Conservation (phyloP, 495 filamentous ascomycete species). For the Bombardia bombarda region DNA sequence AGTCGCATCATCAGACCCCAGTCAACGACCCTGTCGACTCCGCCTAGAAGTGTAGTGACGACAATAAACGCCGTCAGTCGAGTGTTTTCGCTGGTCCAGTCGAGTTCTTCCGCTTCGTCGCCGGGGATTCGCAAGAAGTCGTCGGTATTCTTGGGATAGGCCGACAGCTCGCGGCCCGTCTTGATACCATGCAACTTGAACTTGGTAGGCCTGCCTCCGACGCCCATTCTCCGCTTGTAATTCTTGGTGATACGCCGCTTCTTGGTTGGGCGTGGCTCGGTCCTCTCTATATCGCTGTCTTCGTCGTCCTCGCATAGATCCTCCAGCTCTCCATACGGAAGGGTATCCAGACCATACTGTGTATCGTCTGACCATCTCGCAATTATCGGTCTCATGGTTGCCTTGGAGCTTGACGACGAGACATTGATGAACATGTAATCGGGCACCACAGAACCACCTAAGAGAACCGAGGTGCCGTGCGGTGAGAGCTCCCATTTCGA, state of each 20-base stretch:
- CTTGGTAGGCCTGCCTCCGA: constrained; percentile 15
- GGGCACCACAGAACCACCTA: constrained; percentile 17
- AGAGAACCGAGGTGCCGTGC: constrained; percentile 16
- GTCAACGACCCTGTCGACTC: constrained; percentile 58
- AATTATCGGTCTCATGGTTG: constrained; percentile 13
- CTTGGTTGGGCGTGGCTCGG: constrained; percentile 6
- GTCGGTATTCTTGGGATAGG: constrained; percentile 25
- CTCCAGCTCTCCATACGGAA: constrained; percentile 32
- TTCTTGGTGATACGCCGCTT: constrained; percentile 7
- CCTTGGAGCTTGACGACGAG: constrained; percentile 12
- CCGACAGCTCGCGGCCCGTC: constrained; percentile 29
- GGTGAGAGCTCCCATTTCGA: constrained; percentile 33
- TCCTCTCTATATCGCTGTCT: background rate
- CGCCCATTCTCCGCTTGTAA: constrained; percentile 6
- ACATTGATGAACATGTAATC: constrained; percentile 29
- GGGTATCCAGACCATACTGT: constrained; percentile 32
- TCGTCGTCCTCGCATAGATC: constrained; percentile 16
- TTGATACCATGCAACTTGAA: constrained; percentile 26
- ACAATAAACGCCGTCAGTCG: constrained; percentile 66
- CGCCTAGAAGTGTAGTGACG: constrained; percentile 65
- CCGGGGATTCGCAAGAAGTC: constrained; percentile 27
- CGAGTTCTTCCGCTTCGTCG: constrained; percentile 22
- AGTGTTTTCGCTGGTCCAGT: constrained; percentile 33
- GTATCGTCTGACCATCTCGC: constrained; percentile 25
- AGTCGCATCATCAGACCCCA: constrained; percentile 63